Base-by-base conservation (phyloP, 345 rosid species). In the Eucalyptus fibrosa region DNA sequence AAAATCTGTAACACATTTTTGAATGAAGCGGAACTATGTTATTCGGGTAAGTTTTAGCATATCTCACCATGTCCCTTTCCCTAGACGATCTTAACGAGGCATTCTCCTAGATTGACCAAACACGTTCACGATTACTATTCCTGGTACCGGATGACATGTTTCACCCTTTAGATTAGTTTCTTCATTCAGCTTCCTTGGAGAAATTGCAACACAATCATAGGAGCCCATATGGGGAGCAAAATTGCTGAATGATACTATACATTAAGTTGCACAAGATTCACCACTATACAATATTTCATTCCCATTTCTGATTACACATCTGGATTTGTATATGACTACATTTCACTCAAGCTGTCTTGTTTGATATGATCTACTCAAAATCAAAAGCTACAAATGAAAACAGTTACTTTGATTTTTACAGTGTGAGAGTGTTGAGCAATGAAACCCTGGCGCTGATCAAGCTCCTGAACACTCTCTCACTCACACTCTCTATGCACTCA, bases 371-470 rank as follows among this genome's bases (percentile, higher is more conserved):
- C 24, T 23, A 77, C 47, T 77, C 47, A 7, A 40, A 37, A 37
- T 37, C 47, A 77, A 77, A 77, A 77, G 16, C 83, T 77, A 77
- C 83, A 77, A 65, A 65, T 65, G 77, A 65, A 65, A 65, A n/a
- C 77, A 15, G 34, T 65, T 65, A 16, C 77, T 65, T n/a, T 32
- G 5, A 5, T n/a, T 45, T 87, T 90, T 90, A 92, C 24, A 40
- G 90, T n/a, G 95, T 92, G 88, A 94, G 93, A 89, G 86, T 87
- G 55, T 95, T 94, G 69, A 95, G 96, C 53, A 95, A 88, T 19
- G 95, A 93, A 92, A 94, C 97, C 91, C 95, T 93, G 30, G 93
- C 91, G 88, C 86, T 92, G 86, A 95, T 92, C 92, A 95, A 90
- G 59, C 96, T 93, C 91, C 97, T 92, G 42, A 94, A 93, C 47